Evolutionary conservation across 2,329 filamentous ascomycete genomes (phyloP).

Genomic region (Fusarium sp.): DNA sequence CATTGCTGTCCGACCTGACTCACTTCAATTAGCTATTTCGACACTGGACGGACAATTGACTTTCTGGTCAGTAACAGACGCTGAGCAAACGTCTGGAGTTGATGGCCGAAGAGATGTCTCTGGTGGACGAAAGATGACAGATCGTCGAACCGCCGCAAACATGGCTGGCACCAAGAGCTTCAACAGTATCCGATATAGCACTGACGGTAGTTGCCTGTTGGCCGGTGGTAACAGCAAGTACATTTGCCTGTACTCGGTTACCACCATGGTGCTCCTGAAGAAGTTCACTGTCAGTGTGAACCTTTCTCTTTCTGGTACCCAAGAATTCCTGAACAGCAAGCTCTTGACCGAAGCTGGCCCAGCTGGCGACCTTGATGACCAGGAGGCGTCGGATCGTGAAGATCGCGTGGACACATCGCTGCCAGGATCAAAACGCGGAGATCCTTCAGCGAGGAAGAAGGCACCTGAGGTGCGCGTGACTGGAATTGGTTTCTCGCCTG

Average conservation of each 20-base stretch:
- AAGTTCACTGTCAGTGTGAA: conserved; percentile 97
- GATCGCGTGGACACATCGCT: conserved; percentile 82
- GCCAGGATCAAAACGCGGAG: conserved; percentile 86
- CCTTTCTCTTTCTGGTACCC: conserved; percentile 92
- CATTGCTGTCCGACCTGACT: conserved; percentile 89
- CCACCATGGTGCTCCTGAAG: conserved; percentile 89
- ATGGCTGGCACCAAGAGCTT: conserved; percentile 91
- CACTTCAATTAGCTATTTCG: conserved; percentile 88
- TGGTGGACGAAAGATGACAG: conserved; percentile 87
- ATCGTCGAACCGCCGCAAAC: conserved; percentile 91
- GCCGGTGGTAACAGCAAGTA: conserved; percentile 98
- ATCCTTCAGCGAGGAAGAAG: conserved; percentile 81
- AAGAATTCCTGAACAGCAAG: conserved; percentile 96
- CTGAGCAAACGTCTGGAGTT: conserved; percentile 84
- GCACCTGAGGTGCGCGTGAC: conserved; percentile 86
- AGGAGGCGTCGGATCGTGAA: conserved; percentile 89
- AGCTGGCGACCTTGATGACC: conserved; percentile 83
- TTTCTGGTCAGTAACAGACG: conserved; percentile 93
- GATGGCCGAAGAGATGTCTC: conserved; percentile 94
- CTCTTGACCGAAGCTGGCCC: conserved; percentile 92
- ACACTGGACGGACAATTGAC: conserved; percentile 93
- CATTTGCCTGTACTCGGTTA: conserved; percentile 96
- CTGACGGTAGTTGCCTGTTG: conserved; percentile 89
- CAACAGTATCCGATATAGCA: conserved; percentile 87
- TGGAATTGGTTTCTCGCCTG: conserved; percentile 86